Percentiles rank a stretch among this genome's conserved stretches.
These are phyloP conservation scores for Paraphoma sp. DNA, from an alignment of 2,329 filamentous ascomycete species.

Conservation along the genomic window DNA sequence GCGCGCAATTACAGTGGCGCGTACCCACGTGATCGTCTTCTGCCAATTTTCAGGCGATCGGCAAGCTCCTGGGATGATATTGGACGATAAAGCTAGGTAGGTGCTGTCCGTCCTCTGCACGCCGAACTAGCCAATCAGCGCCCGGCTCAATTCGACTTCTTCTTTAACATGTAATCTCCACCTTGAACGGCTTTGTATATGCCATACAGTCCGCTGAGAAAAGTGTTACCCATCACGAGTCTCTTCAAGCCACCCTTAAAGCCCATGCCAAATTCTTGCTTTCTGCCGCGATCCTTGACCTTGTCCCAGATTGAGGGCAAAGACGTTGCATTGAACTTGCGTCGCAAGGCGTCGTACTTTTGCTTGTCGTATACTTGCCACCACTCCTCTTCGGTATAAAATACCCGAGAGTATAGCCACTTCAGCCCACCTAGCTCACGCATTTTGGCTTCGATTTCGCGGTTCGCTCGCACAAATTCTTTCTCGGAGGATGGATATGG, in stretches of 20 bases:
- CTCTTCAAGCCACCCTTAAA: slow-evolving; percentile 31
- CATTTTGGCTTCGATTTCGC: slow-evolving; percentile 73
- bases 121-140: neutral
- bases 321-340: slow-evolving; percentile 67
- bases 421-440: slow-evolving; percentile 76
- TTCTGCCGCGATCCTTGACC: slow-evolving; percentile 51
- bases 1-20: slow-evolving; percentile 1
- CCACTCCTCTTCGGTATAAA: slow-evolving; percentile 77
- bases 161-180: slow-evolving; percentile 40
- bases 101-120: too few relatives aligned
- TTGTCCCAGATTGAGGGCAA: slow-evolving; percentile 76
- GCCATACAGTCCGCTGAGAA: slow-evolving; percentile 49
- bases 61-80: neutral
- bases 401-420: slow-evolving; percentile 87
- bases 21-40: neutral
- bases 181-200: slow-evolving; percentile 44
- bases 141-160: slow-evolving; percentile 13
- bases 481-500: slow-evolving; percentile 65
- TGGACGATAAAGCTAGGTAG: too few relatives aligned
- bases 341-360: slow-evolving; percentile 68
- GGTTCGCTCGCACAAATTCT: slow-evolving; percentile 73
- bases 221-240: slow-evolving; percentile 30
- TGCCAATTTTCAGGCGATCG: neutral
- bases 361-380: slow-evolving; percentile 67
- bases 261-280: slow-evolving; percentile 20